These are phyloP conservation scores for Actinomortierella wolfii DNA, from an alignment of 371 early-diverging fungal genomes.

Conservation along the genomic window DNA sequence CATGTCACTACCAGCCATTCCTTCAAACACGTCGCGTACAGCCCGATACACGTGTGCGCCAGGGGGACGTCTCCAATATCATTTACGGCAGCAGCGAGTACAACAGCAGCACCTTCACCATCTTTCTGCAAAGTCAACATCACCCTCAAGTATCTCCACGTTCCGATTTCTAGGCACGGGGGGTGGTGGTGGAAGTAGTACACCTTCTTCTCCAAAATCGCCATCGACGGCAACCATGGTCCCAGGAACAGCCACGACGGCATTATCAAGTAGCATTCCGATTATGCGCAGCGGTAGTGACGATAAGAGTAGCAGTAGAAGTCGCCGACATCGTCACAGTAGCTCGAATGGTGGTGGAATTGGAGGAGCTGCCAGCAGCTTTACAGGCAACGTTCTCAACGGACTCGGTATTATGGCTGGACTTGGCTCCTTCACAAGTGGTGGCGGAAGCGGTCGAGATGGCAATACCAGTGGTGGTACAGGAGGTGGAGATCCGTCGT, in stretches of 20 bases:
- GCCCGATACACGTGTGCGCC: conserved; percentile 9
- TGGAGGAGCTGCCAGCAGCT: conserved; percentile 39
- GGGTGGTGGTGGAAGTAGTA: too few species aligned
- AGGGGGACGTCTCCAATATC: conserved; percentile 16
- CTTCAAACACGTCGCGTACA: conserved; percentile 26
- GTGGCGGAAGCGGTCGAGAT: conserved; percentile 4
- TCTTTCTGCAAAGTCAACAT: too few species aligned
- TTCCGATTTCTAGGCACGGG: too few species aligned
- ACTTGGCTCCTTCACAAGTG: conserved; percentile 33
- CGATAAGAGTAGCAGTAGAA: too few species aligned
- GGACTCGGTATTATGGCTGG: conserved; percentile 43
- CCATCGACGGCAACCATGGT: conserved; percentile 1
- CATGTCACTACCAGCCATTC: conserved; percentile 47
- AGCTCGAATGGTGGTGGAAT: conserved; percentile 9
- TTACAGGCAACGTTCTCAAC: conserved; percentile 31
- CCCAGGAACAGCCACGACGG: conserved; percentile 15
- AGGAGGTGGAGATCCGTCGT: background rate
- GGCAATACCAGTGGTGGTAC: background rate
- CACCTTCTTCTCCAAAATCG: background rate
- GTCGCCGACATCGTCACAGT: conserved; percentile 16
- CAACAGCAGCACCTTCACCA: too few species aligned
- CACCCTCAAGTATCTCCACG: too few species aligned
- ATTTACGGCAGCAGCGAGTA: conserved; percentile 9
- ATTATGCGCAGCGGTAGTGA: conserved; percentile 22
- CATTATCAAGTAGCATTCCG: conserved; percentile 38